Percentiles rank a stretch among this genome's conserved stretches.
Evolutionary conservation across 495 filamentous ascomycete genomes (phyloP).

Genomic region (Neurospora pannonica): DNA sequence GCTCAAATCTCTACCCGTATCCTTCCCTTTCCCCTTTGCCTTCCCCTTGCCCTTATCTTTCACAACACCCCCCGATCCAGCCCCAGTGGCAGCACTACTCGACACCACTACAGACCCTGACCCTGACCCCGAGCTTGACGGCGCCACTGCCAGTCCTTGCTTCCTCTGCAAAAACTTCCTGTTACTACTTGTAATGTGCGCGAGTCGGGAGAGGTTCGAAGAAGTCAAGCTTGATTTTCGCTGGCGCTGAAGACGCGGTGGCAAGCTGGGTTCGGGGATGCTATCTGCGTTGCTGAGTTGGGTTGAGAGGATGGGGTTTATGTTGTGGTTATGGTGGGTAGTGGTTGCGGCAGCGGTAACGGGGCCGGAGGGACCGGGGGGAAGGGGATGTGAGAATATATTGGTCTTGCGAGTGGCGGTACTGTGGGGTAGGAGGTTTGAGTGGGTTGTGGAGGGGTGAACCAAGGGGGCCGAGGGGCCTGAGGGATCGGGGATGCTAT

Average conservation of each 20-base stretch:
- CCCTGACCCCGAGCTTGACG: neutral
- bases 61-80: neutral
- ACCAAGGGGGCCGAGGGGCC: neutral
- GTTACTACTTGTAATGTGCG: neutral
- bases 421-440: neutral
- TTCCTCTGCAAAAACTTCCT: neutral
- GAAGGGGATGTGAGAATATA: neutral
- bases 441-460: neutral
- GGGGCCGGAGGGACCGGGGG: neutral
- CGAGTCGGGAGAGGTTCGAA: neutral
- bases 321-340: neutral
- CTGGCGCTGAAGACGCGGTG: neutral
- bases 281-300: slow-evolving; percentile 8
- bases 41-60: neutral
- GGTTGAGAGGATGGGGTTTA: slow-evolving; percentile 7
- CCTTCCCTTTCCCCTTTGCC: neutral
- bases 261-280: slow-evolving; percentile 2
- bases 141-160: neutral
- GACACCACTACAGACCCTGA: neutral
- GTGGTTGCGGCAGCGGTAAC: neutral
- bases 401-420: neutral
- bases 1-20: neutral
- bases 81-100: neutral
- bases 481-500: slow-evolving; percentile 2
- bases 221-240: neutral